phyloP scores from a whole-genome alignment of 352 stramenopile genomes.

The Pythium volutum region DNA sequence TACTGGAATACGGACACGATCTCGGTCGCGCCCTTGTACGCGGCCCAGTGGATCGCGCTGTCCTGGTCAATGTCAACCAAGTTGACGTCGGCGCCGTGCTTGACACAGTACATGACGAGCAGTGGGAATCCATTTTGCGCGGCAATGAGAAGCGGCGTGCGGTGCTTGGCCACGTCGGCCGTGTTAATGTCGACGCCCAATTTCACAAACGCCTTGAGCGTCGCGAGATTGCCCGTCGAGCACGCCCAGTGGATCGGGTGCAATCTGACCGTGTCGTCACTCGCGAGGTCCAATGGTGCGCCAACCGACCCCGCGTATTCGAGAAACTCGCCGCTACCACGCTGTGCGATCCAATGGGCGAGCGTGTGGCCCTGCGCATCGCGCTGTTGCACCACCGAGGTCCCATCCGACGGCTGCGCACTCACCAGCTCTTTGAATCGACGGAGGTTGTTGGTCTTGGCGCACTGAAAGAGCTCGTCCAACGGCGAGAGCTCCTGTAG shows the following conservation, averaged over 20 bases:
- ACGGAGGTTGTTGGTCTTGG: conserved; percentile 54
- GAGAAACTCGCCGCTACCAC: conserved; percentile 50
- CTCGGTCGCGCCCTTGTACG: conserved; percentile 82
- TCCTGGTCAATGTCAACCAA: conserved; percentile 67
- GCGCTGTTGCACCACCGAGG: conserved; percentile 20
- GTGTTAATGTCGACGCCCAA: conserved; percentile 75
- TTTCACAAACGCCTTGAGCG: conserved; percentile 57
- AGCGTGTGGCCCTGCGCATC: conserved; percentile 71
- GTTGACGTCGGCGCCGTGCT: conserved; percentile 62
- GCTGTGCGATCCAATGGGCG: conserved; percentile 69
- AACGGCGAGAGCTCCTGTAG: conserved; percentile 29
- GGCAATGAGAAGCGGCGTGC: conserved; percentile 70
- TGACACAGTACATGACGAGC: conserved; percentile 75
- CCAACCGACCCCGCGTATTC: conserved; percentile 43
- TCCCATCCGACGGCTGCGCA: conserved; percentile 9
- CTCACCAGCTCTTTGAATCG: conserved; percentile 50
- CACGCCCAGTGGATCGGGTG: conserved; percentile 86
- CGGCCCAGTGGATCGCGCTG: conserved; percentile 82
- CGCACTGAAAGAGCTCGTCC: conserved; percentile 63
- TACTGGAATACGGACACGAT: conserved; percentile 85
- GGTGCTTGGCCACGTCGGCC: conserved; percentile 63
- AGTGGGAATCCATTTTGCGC: conserved; percentile 75
- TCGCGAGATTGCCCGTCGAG: conserved; percentile 62
- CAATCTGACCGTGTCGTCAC: conserved; percentile 53
- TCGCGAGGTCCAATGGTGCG: conserved; percentile 57